Evolutionary conservation across 352 stramenopile species (phyloP).

Genomic region (Aphanomyces cochlioides): DNA sequence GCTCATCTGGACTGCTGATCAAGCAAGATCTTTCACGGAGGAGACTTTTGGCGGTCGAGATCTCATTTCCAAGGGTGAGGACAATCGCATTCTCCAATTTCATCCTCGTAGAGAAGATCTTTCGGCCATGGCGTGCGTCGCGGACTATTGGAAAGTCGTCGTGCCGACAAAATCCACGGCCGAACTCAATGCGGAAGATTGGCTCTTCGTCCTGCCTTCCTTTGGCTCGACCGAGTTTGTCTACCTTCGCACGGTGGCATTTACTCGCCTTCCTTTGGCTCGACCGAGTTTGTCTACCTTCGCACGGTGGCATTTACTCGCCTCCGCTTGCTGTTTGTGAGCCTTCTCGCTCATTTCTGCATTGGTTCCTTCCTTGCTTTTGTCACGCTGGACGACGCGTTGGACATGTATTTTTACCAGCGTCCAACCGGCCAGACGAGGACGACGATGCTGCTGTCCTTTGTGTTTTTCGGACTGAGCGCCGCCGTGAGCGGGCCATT

Average conservation of each 20-base stretch:
- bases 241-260: no score
- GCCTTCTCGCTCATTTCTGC: background rate
- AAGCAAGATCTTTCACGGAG: no score
- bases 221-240: no score
- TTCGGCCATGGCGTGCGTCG: constrained; percentile 4
- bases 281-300: no score
- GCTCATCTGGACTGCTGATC: no score
- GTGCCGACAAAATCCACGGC: background rate
- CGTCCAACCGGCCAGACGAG: background rate
- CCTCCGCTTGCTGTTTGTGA: no score
- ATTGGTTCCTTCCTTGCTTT: constrained; percentile 28
- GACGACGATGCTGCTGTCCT: constrained; percentile 11
- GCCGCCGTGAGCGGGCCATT: constrained; percentile 25
- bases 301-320: no score
- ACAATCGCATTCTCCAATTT: no score
- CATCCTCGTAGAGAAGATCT: no score
- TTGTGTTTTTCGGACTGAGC: constrained; percentile 16
- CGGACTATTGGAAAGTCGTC: constrained; percentile 17
- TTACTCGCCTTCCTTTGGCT: no score
- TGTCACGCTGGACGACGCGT: constrained; percentile 6
- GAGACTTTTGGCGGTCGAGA: no score
- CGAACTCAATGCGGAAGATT: constrained; percentile 16
- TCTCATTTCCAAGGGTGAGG: no score
- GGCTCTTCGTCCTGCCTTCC: constrained; percentile 8
- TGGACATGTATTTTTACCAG: constrained; percentile 21